Conservation (phyloP, 2,329 filamentous ascomycete genomes). For the Fusarium zealandicum region DNA sequence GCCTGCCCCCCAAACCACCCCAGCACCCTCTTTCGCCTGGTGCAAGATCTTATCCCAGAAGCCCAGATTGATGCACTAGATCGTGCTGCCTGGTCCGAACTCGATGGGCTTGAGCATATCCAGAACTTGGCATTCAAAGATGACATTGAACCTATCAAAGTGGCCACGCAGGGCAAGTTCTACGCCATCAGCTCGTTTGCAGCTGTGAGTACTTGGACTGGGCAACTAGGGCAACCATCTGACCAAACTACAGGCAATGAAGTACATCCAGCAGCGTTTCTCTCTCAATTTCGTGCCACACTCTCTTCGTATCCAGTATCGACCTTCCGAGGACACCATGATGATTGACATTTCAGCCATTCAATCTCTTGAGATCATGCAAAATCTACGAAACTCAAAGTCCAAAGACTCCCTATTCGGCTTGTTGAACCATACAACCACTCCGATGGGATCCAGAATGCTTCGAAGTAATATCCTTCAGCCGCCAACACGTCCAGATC, state of each 20-base stretch:
- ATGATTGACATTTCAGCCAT: slow-evolving; percentile 93
- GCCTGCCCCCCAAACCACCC: slow-evolving; percentile 69
- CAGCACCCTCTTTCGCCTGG: slow-evolving; percentile 76
- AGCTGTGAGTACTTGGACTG: slow-evolving; percentile 64
- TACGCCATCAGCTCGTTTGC: slow-evolving; percentile 86
- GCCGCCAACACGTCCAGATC: slow-evolving; percentile 74
- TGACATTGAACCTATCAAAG: slow-evolving; percentile 81
- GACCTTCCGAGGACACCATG: slow-evolving; percentile 91
- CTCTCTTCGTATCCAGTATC: slow-evolving; percentile 84
- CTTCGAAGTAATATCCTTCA: slow-evolving; percentile 88
- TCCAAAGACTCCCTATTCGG: slow-evolving; percentile 87
- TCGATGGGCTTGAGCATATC: slow-evolving; percentile 77
- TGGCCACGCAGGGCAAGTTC: slow-evolving; percentile 82
- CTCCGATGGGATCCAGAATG: slow-evolving; percentile 86
- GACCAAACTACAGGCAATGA: slow-evolving; percentile 68
- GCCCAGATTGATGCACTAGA: slow-evolving; percentile 62
- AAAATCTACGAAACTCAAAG: slow-evolving; percentile 79
- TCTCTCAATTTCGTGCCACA: slow-evolving; percentile 75
- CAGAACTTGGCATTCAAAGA: slow-evolving; percentile 79
- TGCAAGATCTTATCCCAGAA: slow-evolving; percentile 64
- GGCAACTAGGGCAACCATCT: neutral
- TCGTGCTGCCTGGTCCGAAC: slow-evolving; percentile 84
- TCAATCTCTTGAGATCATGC: slow-evolving; percentile 84
- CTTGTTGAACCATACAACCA: slow-evolving; percentile 82
- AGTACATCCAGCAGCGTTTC: slow-evolving; percentile 78